Percentiles rank a stretch among this genome's conserved stretches.
These are phyloP conservation scores for Dipodascopsis uninucleata DNA, from an alignment of 805 yeast species.

Conservation along the genomic window DNA sequence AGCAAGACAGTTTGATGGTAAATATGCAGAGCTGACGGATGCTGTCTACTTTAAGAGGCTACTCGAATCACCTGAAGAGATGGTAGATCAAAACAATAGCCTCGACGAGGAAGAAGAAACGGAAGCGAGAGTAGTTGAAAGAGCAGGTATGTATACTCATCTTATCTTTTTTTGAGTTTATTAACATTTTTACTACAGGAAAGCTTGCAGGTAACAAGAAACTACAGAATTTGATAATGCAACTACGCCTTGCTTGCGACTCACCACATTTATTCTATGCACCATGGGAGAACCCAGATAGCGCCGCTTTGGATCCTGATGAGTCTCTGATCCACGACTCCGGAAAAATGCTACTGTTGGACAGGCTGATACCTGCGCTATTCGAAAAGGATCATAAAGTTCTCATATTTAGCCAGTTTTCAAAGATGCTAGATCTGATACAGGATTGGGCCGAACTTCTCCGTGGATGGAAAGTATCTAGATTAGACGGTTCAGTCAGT, in stretches of 20 bases:
- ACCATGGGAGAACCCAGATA: slow-evolving; percentile 57
- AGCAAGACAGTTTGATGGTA: slow-evolving; percentile 3
- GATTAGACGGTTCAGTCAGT: slow-evolving; percentile 73
- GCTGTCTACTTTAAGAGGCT: slow-evolving; percentile 6
- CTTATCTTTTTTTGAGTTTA: not conserved
- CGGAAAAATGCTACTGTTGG: slow-evolving; percentile 67
- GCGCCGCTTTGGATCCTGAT: slow-evolving; percentile 35
- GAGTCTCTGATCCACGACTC: slow-evolving; percentile 52
- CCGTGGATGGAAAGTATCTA: slow-evolving; percentile 46
- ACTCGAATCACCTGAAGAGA: slow-evolving; percentile 4
- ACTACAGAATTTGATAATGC: slow-evolving; percentile 73
- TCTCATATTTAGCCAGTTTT: slow-evolving; percentile 82
- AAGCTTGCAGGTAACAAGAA: slow-evolving; percentile 47
- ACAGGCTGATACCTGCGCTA: slow-evolving; percentile 56
- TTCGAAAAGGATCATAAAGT: slow-evolving; percentile 55
- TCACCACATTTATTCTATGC: slow-evolving; percentile 81
- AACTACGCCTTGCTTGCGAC: slow-evolving; percentile 76
- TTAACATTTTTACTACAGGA: slow-evolving; percentile 16
- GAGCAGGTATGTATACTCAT: slow-evolving; percentile 6
- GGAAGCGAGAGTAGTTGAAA: slow-evolving; percentile 21
- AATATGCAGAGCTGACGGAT: slow-evolving; percentile 14
- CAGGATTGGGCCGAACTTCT: slow-evolving; percentile 63
- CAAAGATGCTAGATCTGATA: slow-evolving; percentile 73
- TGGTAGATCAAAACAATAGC: not conserved
- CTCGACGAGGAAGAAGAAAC: slow-evolving; percentile 9